Evolutionary conservation across 179 eudicot genomes (phyloP), one percentile per base, ranked within the genome.

Genomic region (Spergularia azorica): DNA sequence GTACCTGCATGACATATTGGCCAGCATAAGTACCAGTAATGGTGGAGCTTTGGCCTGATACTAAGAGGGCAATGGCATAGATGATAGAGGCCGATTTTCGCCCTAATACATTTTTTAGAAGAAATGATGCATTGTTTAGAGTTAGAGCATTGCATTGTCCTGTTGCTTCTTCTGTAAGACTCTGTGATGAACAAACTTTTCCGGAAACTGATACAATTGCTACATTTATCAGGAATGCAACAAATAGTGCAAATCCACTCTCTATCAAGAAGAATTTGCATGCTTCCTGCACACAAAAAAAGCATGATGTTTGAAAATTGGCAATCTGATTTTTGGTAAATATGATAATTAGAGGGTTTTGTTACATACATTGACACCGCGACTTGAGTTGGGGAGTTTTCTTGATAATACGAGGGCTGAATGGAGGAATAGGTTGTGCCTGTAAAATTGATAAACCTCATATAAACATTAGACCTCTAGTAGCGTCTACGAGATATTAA

Each of bases 1-100:
- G 38, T 69, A 76, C 82, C 93, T 95, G 97, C 99, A 95, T 93
- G 67, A 95, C 86, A 74, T 68, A 95, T 74, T 95, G 99, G 21
- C 99, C 99, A 65, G 99, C 97, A 88, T 95, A 95, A 16, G 99
- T 95, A n/a, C 98, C 97, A 3, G 98, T 94, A 67, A 95, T 95
- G 41, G 98, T 80, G 16, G 98, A 94, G 78, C 99, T 91, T 81
- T 95, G 98, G 0, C 99, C 99, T 3, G 99, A 94, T 63, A 98
- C 99, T 51, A 95, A 76, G 48, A 95, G 80, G 8, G 97, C 96
- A 26, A 93, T 74, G 26, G 89, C 95, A 63, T 94, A 94, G 3
- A 94, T 32, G 15, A 77, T 88, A 0, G 91, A 83, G 59, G 92
- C 88, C 20, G 94, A 82, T 82, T 87, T 91, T 80, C 86, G 6